Conservation (phyloP, 495 filamentous ascomycete genomes). For the Talaromyces liani region DNA sequence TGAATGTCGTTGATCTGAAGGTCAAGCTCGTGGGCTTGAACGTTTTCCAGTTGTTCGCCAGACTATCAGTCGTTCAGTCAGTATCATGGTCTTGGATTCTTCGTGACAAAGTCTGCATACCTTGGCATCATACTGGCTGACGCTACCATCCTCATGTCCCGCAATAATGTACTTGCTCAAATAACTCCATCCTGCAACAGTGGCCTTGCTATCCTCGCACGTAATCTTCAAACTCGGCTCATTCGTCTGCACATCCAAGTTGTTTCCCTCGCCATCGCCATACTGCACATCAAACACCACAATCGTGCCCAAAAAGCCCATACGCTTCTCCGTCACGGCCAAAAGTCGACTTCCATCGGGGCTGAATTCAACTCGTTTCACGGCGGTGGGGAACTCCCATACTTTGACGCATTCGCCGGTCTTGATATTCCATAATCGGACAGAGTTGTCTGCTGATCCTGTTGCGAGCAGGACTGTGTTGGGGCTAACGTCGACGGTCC, state of each 20-base stretch:
- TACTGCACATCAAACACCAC: constrained; percentile 79
- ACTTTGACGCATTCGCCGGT: constrained; percentile 87
- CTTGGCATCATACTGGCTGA: constrained; percentile 94
- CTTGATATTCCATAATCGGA: constrained; percentile 93
- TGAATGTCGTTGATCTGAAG: constrained; percentile 86
- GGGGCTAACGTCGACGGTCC: constrained; percentile 97
- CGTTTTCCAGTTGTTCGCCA: constrained; percentile 73
- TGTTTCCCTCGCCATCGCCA: constrained; percentile 56
- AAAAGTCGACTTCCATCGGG: constrained; percentile 83
- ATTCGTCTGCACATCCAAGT: constrained; percentile 59
- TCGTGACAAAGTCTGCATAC: constrained; percentile 27
- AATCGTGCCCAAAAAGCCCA: constrained; percentile 89
- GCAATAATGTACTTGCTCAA: constrained; percentile 90
- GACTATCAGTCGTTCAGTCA: constrained; percentile 37
- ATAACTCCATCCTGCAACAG: constrained; percentile 94
- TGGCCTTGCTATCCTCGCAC: constrained; percentile 90
- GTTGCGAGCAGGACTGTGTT: constrained; percentile 89
- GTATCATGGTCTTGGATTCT: neutral
- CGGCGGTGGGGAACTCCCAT: constrained; percentile 93
- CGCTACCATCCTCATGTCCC: constrained; percentile 89
- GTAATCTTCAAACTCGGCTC: constrained; percentile 79
- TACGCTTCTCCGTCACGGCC: constrained; percentile 95
- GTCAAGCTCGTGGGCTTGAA: constrained; percentile 75
- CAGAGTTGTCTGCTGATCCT: constrained; percentile 95
- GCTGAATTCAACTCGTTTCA: constrained; percentile 94